phyloP scores from a whole-genome alignment of 306 rosid species.

The Lathyrus aphaca region DNA sequence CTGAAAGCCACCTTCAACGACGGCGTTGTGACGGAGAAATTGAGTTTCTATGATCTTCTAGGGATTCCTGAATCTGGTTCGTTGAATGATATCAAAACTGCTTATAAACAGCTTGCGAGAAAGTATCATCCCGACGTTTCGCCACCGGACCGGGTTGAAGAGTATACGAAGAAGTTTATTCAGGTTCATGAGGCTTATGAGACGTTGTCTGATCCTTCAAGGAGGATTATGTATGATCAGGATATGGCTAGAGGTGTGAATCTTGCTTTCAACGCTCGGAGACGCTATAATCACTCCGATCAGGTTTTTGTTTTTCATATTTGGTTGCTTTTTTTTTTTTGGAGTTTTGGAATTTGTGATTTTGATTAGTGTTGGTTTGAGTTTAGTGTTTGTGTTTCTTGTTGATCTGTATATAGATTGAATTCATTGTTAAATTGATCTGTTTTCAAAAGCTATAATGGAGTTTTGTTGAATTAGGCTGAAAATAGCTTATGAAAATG shows the following conservation, averaged over 20 bases:
- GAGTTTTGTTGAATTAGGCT: neutral
- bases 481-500: neutral
- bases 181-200: conserved; percentile 91
- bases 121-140: conserved; percentile 95
- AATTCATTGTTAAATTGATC: neutral
- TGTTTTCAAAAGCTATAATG: neutral
- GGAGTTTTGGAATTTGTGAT: neutral
- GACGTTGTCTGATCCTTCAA: conserved; percentile 71
- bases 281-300: conserved; percentile 41
- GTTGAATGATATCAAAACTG: conserved; percentile 68
- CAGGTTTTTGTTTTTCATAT: conserved; percentile 41
- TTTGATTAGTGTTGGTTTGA: conserved; percentile 1
- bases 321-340: conserved; percentile 3
- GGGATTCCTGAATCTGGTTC: conserved; percentile 77
- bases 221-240: conserved; percentile 69
- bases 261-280: conserved; percentile 72
- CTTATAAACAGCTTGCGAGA: conserved; percentile 81
- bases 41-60: conserved; percentile 73
- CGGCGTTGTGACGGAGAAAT: conserved; percentile 43
- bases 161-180: conserved; percentile 74
- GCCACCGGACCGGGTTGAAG: conserved; percentile 82
- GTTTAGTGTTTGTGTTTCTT: conserved; percentile 3
- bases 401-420: neutral
- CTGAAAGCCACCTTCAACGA: conserved; percentile 51
- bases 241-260: conserved; percentile 76